phyloP scores from a whole-genome alignment of 1,284 basidiomycete species.

The Thelephora terrestris region DNA sequence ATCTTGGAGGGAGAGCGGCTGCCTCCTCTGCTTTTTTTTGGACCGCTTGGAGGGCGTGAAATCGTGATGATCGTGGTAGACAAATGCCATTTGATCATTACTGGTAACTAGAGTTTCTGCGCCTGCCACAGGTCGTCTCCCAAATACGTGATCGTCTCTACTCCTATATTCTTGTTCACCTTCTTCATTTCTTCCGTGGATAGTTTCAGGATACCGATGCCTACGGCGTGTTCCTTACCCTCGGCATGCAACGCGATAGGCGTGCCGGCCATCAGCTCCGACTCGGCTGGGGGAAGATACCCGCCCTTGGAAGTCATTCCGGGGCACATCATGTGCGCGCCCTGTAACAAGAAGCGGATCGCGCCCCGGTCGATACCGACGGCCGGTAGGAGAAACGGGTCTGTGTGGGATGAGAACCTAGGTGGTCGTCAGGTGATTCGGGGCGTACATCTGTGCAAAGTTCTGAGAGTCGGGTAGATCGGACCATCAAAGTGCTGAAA shows the following conservation, averaged over 20 bases:
- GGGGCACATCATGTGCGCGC: conserved; percentile 95
- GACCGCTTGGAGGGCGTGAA: conserved; percentile 20
- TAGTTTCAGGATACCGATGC: conserved; percentile 79
- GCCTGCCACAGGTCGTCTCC: conserved; percentile 89
- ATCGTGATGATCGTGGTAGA: conserved; percentile 29
- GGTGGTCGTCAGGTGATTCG: conserved; percentile 5
- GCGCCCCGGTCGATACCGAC: conserved; percentile 94
- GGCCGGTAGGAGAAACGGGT: conserved; percentile 83
- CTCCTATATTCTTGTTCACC: conserved; percentile 85
- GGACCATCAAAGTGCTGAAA: conserved; percentile 98
- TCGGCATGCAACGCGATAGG: conserved; percentile 88
- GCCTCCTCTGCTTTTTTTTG: conserved; percentile 19
- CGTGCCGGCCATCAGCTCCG: conserved; percentile 55
- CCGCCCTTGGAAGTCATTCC: conserved; percentile 92
- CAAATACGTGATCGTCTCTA: conserved; percentile 78
- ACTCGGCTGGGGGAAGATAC: conserved; percentile 68
- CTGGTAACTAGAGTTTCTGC: conserved; percentile 47
- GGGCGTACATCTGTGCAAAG: conserved; percentile 84
- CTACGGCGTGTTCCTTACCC: conserved; percentile 92
- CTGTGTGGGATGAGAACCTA: conserved; percentile 30
- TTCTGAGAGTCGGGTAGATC: conserved; percentile 77
- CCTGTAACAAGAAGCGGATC: conserved; percentile 92
- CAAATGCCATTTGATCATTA: conserved; percentile 17
- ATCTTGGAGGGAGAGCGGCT: conserved; percentile 11
- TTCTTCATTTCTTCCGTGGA: conserved; percentile 83